Percentiles rank a stretch among this genome's conserved stretches.
Conservation (phyloP, 495 filamentous ascomycete species). For the Aspergillus asperescens region DNA sequence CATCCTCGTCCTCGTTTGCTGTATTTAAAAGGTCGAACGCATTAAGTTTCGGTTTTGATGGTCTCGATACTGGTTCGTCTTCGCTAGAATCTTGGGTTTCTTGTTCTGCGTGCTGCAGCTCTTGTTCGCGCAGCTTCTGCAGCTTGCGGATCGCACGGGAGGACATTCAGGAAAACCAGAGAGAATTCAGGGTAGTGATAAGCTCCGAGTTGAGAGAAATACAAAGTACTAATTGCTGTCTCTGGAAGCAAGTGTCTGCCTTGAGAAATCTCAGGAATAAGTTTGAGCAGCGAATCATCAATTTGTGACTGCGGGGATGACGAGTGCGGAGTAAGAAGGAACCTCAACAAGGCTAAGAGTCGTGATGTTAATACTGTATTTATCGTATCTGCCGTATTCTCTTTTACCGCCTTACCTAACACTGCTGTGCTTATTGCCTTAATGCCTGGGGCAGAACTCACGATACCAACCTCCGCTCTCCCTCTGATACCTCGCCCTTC, state of each 20-base stretch:
- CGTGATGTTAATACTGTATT: background rate
- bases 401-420: constrained; percentile 5
- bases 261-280: background rate
- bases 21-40: constrained; percentile 50
- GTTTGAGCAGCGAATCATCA: background rate
- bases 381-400: background rate
- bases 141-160: constrained; percentile 74
- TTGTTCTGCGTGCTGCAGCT: constrained; percentile 50
- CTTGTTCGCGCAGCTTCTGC: constrained; percentile 59
- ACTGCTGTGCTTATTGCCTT: background rate
- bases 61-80: constrained; percentile 33
- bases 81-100: constrained; percentile 50
- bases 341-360: no score
- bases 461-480: background rate
- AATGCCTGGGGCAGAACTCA: constrained; percentile 4
- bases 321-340: constrained; percentile 28
- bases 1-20: constrained; percentile 60
- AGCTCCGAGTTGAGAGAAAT: background rate
- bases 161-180: constrained; percentile 53
- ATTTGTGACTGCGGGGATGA: constrained; percentile 35
- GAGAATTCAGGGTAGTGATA: background rate
- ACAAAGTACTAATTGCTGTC: background rate
- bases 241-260: background rate
- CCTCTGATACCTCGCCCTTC: background rate
- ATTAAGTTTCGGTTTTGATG: constrained; percentile 42